Evolutionary conservation across 441 rosid genomes (phyloP), one percentile per base, ranked within the genome.

Genomic region (Corymbia calophylla): DNA sequence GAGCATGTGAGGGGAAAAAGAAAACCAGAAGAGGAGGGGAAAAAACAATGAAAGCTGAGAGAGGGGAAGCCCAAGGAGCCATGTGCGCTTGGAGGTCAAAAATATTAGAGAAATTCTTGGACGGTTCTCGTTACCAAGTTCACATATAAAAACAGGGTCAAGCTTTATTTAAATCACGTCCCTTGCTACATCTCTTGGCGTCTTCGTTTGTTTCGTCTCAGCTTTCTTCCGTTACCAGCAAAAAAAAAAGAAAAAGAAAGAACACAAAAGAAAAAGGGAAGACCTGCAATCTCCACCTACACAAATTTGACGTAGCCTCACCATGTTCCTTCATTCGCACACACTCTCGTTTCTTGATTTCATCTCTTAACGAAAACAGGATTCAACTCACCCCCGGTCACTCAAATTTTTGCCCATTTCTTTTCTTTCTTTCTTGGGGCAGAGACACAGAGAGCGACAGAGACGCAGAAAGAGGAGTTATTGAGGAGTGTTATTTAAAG

Each of bases 41-140:
- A 89, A 60, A 90, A 77, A 77, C 53, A 77, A 77, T 77, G 84
- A 77, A 77, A 77, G 84, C 84, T 3, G 51, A 91, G 48, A 7
- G 51, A n/a, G 85, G 58, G 89, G 90, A 89, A 89, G 39, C 87
- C 73, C 91, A 88, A 92, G 95, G 89, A 95, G 94, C 95, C 99
- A 95, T 95, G 97, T 96, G 98, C 96, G 89, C 88, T 90, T 90
- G 93, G 94, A 95, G 94, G 97, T 95, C 93, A 95, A 95, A 91
- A 94, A 87, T 92, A 94, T 90, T 93, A 90, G 91, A 94, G 87
- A 93, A 93, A 96, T 91, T 93, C 88, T 48, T 88, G 88, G 90
- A 88, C 93, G 84, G 86, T 64, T 92, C 90, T 88, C 21, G 87
- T 49, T 87, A 77, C 55, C 35, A 53, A 44, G 51, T 86, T 31